Percentiles rank a stretch among this genome's conserved stretches.
phyloP scores from a whole-genome alignment of 345 rosid genomes.

The Eucalyptus tenuipes region DNA sequence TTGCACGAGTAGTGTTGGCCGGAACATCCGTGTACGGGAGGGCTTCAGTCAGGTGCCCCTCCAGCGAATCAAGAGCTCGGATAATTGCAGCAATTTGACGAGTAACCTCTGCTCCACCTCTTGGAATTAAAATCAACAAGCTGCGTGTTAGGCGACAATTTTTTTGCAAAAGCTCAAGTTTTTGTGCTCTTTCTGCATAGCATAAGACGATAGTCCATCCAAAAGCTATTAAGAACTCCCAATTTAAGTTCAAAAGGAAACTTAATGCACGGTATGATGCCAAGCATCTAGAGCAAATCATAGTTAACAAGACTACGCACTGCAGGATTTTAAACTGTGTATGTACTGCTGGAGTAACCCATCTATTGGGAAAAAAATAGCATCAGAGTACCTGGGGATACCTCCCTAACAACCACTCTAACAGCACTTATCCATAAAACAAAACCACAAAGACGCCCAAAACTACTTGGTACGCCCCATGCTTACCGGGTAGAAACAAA shows the following conservation, averaged over 20 bases:
- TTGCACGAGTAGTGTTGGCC: not conserved
- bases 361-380: not conserved
- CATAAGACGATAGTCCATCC: not conserved
- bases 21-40: rapidly evolving
- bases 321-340: not conserved
- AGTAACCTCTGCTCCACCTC: rapidly evolving
- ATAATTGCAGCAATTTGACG: not conserved
- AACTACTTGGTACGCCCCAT: not conserved
- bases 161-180: not conserved
- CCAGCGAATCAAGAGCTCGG: not conserved
- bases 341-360: not conserved
- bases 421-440: not conserved
- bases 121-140: not conserved
- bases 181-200: not conserved
- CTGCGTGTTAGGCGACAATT: not conserved
- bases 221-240: not conserved
- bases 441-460: not conserved
- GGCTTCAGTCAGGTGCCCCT: not conserved
- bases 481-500: rapidly evolving
- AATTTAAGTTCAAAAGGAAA: not conserved
- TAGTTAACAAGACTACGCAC: not conserved
- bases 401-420: not conserved
- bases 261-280: not conserved
- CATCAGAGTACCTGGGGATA: not conserved
- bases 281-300: not conserved